Base-by-base conservation (phyloP, 805 yeast species). In the Wickerhamiella dianesei region DNA sequence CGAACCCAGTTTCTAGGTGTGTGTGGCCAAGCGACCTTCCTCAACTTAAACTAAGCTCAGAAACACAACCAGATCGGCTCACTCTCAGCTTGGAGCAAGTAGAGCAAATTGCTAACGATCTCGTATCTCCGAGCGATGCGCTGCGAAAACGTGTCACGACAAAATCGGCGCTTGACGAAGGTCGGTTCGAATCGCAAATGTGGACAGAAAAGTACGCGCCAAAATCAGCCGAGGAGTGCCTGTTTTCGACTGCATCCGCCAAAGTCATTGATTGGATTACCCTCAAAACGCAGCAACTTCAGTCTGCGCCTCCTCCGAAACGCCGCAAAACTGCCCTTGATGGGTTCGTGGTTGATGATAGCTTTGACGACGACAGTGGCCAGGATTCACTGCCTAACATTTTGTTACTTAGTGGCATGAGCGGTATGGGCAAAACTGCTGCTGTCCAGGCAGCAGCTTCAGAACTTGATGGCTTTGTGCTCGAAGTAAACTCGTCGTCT, bases 401-500 rank as follows among this genome's bases (percentile, higher is more conserved):
- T 46, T 67, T 85, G 40, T 45, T 63, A 1, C 39, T 64, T 2
- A 67, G 71, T 48, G 98, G 98, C 0, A 75, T 79, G 0, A 59
- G 70, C 0, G 94, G 95, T 0, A 69, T 76, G 9, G 94, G 96
- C 2, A 89, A 89, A 59, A 80, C 92, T 0, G 71, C 86, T 0
- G 63, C 87, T 0, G 69, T 89, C 0, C 75, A 82, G 53, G 75
- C 94, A 0, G 72, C 80, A 2, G 76, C 82, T 58, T 66, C 74
- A 8, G 77, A 76, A 41, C 53, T 79, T 8, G 67, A 69, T 17
- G 88, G 88, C 0, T 82, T 79, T 54, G 82, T 88, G 2, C 80
- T 82, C 59, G 97, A 89, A 59, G 69, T 88, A 22, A 85, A 84
- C 60, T 68, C 87, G 0, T 75, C 86, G n/a, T 80, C 76, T 54